phyloP scores from a whole-genome alignment of 1,284 basidiomycete species.

The Cystobasidium sp. region DNA sequence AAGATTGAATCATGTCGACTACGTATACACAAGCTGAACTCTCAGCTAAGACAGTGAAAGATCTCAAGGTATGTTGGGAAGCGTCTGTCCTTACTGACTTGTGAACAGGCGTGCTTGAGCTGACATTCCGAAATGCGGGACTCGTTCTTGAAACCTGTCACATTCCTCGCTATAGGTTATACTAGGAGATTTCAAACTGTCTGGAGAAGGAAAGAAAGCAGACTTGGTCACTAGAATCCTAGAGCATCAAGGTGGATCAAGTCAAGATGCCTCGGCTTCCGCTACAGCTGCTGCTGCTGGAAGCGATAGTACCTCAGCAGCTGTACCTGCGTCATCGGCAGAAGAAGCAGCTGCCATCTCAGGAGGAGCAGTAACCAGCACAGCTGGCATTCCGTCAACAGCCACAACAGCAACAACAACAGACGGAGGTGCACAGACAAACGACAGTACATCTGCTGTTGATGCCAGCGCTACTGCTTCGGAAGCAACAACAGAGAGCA shows the following conservation, averaged over 20 bases:
- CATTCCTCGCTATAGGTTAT: conserved; percentile 6
- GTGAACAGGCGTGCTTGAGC: background rate
- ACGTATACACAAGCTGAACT: conserved; percentile 38
- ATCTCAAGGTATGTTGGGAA: conserved; percentile 29
- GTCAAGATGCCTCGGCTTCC: background rate
- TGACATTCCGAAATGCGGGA: background rate
- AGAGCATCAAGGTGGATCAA: conserved; percentile 28
- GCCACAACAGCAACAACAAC: background rate
- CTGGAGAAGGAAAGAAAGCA: conserved; percentile 28
- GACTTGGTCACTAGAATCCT: conserved; percentile 38
- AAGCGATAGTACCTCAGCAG: background rate
- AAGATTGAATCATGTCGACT: conserved; percentile 6
- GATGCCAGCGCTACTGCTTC: too few relatives aligned
- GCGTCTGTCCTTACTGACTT: background rate
- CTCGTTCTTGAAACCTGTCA: background rate
- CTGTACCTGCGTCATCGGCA: conserved; percentile 25
- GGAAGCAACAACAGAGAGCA: background rate
- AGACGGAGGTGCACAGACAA: conserved; percentile 2
- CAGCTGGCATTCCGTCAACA: background rate
- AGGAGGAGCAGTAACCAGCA: background rate
- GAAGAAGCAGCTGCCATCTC: background rate
- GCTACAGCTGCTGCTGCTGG: conserved; percentile 3
- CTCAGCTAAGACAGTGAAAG: conserved; percentile 36
- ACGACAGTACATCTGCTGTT: background rate
- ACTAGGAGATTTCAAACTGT: conserved; percentile 26